phyloP scores from a whole-genome alignment of 768 basidiomycete species.

The Steccherinum ochraceum region DNA sequence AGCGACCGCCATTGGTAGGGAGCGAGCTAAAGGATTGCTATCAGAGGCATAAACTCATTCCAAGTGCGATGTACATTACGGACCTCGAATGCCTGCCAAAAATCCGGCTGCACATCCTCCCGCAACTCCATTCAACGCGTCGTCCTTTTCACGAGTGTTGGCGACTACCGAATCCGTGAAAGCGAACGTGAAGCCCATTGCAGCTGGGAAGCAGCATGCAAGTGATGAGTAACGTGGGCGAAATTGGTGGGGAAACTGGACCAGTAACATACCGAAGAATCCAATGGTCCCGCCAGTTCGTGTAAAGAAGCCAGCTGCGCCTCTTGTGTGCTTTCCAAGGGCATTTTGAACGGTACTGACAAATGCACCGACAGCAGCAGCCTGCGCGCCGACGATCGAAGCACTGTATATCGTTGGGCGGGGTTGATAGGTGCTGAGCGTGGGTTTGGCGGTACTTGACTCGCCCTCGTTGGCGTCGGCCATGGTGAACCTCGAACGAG shows the following conservation, averaged over 20 bases:
- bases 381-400: conserved; percentile 53
- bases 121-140: conserved; percentile 75
- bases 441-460: conserved; percentile 6
- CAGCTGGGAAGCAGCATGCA: conserved; percentile 42
- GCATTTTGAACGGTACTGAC: conserved; percentile 78
- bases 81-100: conserved; percentile 80
- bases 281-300: conserved; percentile 87
- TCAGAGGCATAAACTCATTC: background rate
- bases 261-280: conserved; percentile 66
- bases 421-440: conserved; percentile 31
- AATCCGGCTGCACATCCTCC: conserved; percentile 94
- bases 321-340: conserved; percentile 65
- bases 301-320: conserved; percentile 82
- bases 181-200: conserved; percentile 84
- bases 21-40: conserved; percentile 51
- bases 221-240: conserved; percentile 1
- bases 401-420: conserved; percentile 54
- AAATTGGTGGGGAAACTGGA: background rate
- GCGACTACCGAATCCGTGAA: conserved; percentile 76
- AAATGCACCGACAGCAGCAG: conserved; percentile 59
- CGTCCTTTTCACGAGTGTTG: conserved; percentile 73
- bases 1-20: conserved; percentile 74
- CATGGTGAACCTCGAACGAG: conserved; percentile 13
- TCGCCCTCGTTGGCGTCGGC: conserved; percentile 14
- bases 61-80: too few relatives aligned